Percentiles rank a stretch among this genome's conserved stretches.
These are phyloP conservation scores for Trichophyton mentagrophytes DNA, from an alignment of 2,329 filamentous ascomycete species.

Conservation along the genomic window DNA sequence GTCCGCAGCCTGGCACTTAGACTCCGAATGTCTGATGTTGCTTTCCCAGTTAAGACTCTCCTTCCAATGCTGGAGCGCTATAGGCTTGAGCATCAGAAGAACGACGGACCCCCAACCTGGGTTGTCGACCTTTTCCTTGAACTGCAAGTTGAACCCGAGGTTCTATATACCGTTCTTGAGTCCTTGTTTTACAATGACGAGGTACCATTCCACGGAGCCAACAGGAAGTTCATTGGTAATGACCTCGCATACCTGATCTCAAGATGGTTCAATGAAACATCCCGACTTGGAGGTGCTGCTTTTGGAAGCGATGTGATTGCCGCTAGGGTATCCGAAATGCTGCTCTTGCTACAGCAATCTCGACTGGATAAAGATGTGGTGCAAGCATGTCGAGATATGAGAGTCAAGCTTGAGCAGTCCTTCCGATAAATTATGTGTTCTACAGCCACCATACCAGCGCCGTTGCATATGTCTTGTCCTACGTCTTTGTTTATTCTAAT, in stretches of 20 bases:
- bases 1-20: slow-evolving; percentile 46
- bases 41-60: slow-evolving; percentile 44
- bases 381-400: slow-evolving; percentile 30
- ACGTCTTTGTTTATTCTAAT: not conserved
- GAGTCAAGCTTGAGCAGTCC: slow-evolving; percentile 24
- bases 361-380: slow-evolving; percentile 29
- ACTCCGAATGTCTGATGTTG: slow-evolving; percentile 43
- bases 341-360: slow-evolving; percentile 34
- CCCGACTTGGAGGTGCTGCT: slow-evolving; percentile 40
- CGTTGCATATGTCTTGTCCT: not conserved
- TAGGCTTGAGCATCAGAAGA: slow-evolving; percentile 38
- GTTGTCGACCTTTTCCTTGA: slow-evolving; percentile 54
- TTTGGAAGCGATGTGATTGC: slow-evolving; percentile 51
- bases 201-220: slow-evolving; percentile 48
- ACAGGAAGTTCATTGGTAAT: slow-evolving; percentile 44
- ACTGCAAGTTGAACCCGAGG: slow-evolving; percentile 49
- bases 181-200: slow-evolving; percentile 55
- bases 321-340: slow-evolving; percentile 33
- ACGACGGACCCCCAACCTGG: slow-evolving; percentile 41
- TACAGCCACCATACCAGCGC: not conserved
- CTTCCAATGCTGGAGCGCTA: slow-evolving; percentile 45
- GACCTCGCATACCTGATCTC: slow-evolving; percentile 51
- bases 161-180: slow-evolving; percentile 50
- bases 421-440: slow-evolving; percentile 4
- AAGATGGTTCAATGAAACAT: slow-evolving; percentile 48